Evolutionary conservation across 768 basidiomycete species (phyloP), one percentile per base, ranked within the genome.

Genomic region (Porphyrellus cyaneotinctus): DNA sequence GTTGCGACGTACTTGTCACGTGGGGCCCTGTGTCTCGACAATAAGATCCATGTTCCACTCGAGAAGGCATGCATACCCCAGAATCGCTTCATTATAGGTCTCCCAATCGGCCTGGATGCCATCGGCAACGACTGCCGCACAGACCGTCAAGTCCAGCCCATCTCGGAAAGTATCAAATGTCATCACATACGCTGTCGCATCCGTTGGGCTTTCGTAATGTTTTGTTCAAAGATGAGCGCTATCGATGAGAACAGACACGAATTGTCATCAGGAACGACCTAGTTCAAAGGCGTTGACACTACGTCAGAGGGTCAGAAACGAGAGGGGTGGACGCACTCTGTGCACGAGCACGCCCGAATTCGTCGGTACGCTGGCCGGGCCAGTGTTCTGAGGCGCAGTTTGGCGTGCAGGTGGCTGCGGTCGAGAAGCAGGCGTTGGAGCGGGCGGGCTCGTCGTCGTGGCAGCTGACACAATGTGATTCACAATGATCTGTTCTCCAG

Each of bases 211-310:
- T 85, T 85, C n/a, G 77, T 69, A 13, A 87, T 84, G 52, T 83
- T 83, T 62, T 95, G 92, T 64, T 87, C 84, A 61, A 97, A 95
- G 2, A 95, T 75, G 37, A 95, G 73, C 15, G 89, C 91, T 41
- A 91, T 75, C 3, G 93, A 84, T 4, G 88, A 88, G 73, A 97
- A 98, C 28, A 98, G 74, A 68, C 95, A 98, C 2, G 92, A 89
- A 63, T 98, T 98, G 71, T 98, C 95, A 63, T 98, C 95, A n/a
- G 94, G 95, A 17, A 95, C 91, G 50, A 93, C 78, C 82, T 89
- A 23, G 15, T 43, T 26, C 22, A 20, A 15, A 7, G 9, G n/a
- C 12, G 35, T 51, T 22, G 33, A 56, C 42, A 31, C 56, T 32
- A 36, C 38, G 61, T 33, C 47, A 43, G 36, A 22, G 31, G 2